Base-by-base conservation (phyloP, 1,139 yeast species). In the Kodamaea arcana region DNA sequence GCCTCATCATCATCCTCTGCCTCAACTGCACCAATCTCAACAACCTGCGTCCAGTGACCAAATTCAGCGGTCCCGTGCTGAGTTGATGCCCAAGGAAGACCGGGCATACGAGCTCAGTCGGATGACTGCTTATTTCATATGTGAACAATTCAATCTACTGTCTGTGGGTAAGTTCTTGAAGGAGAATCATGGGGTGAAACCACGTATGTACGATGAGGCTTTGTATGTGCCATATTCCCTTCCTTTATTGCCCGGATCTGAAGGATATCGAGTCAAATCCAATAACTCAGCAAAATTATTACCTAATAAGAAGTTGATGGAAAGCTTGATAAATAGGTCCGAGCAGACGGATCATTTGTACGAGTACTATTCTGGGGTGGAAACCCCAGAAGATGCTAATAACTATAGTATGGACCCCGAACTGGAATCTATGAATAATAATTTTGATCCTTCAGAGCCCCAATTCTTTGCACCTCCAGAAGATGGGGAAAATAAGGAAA, bases 261-360 rank as follows among this genome's bases (percentile, higher is more conserved):
- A 84, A 44, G 95, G 95, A 0, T 83, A 76, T 45, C 65, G 97
- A 37, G 83, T 90, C 7, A 82, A 79, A 52, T 84, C 95, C 4
- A 86, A 87, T 48, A 78, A 84, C 33, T 71, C 86, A 2, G 79
- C 79, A 16, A 81, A 78, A 59, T 67, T 58, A 56, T 72, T 53
- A 65, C 85, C 58, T 59, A 90, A 65, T 56, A 83, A 65, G 60
- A 77, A 56, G 52, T 74, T 55, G 58, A 73, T 87, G 77, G 97
- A 88, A 52, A 77, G 80, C 34, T 64, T 85, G 50, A 84, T 90
- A 41, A 85, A 85, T 50, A 75, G 75, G 30, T 79, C 86, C 32
- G 97, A 88, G 56, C 88, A 81, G 51, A 72, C 86, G 26, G 96
- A 88, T 58, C 95, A 90, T 55, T 85, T 88, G 54, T 88, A 81